Evolutionary conservation across 1,139 yeast genomes (phyloP).

Genomic region (Nakaseomyces bracarensis): DNA sequence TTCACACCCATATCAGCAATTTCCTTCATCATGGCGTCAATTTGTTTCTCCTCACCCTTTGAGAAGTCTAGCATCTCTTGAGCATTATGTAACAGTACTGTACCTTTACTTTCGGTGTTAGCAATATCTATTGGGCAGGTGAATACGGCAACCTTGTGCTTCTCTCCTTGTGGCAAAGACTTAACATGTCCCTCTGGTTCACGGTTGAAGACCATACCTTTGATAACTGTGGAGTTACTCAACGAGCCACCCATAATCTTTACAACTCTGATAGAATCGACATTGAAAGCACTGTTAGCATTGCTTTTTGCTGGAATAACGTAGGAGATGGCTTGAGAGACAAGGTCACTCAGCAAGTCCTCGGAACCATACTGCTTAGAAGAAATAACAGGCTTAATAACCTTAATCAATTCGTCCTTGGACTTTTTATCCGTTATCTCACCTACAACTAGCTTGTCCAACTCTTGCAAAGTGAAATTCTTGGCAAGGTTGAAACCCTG

Average conservation of each 20-base stretch:
- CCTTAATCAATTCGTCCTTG: conserved; percentile 55
- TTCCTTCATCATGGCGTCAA: conserved; percentile 80
- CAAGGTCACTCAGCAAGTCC: conserved; percentile 64
- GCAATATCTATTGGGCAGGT: conserved; percentile 93
- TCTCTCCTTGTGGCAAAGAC: conserved; percentile 40
- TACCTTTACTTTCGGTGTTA: conserved; percentile 94
- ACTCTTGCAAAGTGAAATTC: conserved; percentile 58
- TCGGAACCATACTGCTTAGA: conserved; percentile 92
- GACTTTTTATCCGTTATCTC: conserved; percentile 51
- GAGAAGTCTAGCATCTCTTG: conserved; percentile 94
- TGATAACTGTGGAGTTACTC: conserved; percentile 65
- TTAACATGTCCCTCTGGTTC: conserved; percentile 90
- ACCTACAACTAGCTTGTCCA: conserved; percentile 60
- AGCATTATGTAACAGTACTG: conserved; percentile 90
- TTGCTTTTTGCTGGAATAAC: conserved; percentile 60
- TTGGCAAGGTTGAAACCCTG: conserved; percentile 85
- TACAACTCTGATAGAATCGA: conserved; percentile 89
- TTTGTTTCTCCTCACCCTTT: conserved; percentile 91
- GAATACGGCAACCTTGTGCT: conserved; percentile 83
- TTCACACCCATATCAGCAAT: conserved; percentile 76
- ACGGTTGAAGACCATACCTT: conserved; percentile 97
- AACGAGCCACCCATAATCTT: conserved; percentile 92
- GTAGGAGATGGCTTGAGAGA: conserved; percentile 76
- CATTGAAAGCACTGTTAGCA: conserved; percentile 54
- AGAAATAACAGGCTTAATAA: conserved; percentile 78